These are phyloP conservation scores for Triticum timopheevii DNA, from an alignment of 176 grass and related monocot genomes.

Conservation along the genomic window DNA sequence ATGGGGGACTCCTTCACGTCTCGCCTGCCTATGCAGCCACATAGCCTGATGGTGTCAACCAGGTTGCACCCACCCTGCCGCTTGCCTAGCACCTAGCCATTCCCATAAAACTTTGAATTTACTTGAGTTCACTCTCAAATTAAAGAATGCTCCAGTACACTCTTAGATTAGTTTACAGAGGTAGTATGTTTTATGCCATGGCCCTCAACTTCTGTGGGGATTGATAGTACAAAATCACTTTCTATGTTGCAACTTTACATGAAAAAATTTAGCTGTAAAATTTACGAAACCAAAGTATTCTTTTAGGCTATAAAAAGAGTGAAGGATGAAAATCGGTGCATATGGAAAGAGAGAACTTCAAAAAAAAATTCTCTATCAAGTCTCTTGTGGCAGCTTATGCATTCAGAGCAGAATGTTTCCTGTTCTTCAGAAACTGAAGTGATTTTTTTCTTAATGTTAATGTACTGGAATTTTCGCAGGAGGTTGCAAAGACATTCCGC, in stretches of 20 bases:
- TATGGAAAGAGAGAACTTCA: background rate
- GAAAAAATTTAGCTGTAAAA: too few species aligned
- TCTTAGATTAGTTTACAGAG: too few species aligned
- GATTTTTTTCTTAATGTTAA: background rate
- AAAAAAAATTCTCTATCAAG: background rate
- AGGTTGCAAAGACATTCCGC: slow-evolving; percentile 72
- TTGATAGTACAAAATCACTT: too few species aligned
- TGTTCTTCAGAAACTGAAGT: background rate
- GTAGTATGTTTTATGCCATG: too few species aligned
- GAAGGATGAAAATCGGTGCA: background rate
- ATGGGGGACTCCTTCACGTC: background rate
- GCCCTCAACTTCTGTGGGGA: too few species aligned
- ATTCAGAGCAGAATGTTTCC: background rate
- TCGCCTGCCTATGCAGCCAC: background rate
- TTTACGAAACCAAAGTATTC: background rate
- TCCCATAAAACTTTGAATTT: background rate
- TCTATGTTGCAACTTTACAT: too few species aligned
- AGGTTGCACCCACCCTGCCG: background rate
- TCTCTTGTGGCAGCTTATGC: background rate
- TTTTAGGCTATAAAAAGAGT: background rate
- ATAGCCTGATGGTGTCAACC: background rate
- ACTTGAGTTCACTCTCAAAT: background rate
- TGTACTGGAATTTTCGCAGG: slow-evolving; percentile 38
- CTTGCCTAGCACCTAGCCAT: background rate
- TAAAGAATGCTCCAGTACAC: background rate